Evolutionary conservation across 2,329 filamentous ascomycete species (phyloP).

Genomic region (Thelonectria rubi): DNA sequence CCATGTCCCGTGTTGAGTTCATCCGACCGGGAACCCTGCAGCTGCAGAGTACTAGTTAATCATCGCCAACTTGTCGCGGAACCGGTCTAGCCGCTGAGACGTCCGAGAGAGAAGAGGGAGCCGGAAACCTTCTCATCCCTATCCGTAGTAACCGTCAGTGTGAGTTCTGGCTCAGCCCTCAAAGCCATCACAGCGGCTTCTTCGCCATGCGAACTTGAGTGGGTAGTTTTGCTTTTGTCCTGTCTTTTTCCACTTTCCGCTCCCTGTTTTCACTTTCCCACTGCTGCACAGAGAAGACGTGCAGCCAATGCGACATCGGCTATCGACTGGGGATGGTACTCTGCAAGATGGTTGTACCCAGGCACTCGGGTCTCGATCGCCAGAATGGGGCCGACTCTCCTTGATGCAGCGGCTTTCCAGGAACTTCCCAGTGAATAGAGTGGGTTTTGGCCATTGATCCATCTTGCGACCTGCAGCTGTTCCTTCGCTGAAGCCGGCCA

Average conservation of each 20-base stretch:
- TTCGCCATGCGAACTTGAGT: background rate
- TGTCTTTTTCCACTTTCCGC: slow-evolving; percentile 1
- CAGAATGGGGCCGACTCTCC: slow-evolving; percentile 13
- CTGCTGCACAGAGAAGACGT: slow-evolving; percentile 11
- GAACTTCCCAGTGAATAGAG: slow-evolving; percentile 5
- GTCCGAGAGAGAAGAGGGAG: background rate
- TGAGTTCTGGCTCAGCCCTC: background rate
- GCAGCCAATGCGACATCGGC: slow-evolving; percentile 21
- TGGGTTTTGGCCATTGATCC: background rate
- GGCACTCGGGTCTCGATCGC: slow-evolving; percentile 28
- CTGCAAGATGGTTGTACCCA: slow-evolving; percentile 23
- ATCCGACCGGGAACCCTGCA: background rate
- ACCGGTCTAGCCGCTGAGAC: background rate
- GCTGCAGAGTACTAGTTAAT: slow-evolving; percentile 23
- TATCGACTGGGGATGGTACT: slow-evolving; percentile 21
- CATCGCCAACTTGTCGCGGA: background rate
- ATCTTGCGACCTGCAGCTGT: background rate
- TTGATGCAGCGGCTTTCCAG: slow-evolving; percentile 18
- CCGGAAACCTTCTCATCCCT: background rate
- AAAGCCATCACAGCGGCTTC: background rate
- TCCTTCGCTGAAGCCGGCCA: too few relatives aligned
- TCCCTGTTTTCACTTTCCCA: background rate
- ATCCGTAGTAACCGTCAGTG: background rate
- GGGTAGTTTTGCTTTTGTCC: background rate
- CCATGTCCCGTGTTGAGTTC: background rate